A percentile compares a stretch with the other conserved stretches of the same genome.
These are phyloP conservation scores for Zasmidium citrigriseum DNA, from an alignment of 2,329 filamentous ascomycete genomes.

Conservation along the genomic window DNA sequence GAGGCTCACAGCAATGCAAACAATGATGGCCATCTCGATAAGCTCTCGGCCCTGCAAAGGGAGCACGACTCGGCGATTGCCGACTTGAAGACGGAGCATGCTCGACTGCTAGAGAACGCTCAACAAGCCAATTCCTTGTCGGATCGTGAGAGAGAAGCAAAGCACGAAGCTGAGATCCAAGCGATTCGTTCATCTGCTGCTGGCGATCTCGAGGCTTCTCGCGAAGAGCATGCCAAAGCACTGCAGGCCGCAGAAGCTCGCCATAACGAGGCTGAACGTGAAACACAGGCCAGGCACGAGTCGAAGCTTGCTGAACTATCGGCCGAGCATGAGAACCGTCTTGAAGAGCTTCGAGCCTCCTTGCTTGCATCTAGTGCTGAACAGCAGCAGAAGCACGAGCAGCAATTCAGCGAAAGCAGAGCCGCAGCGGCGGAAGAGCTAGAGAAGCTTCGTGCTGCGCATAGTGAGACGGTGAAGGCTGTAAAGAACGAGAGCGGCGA, in stretches of 20 bases:
- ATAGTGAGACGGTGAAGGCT: conserved; percentile 3
- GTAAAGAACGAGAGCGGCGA: conserved; percentile 14
- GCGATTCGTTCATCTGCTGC: conserved; percentile 1
- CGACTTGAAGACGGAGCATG: background rate
- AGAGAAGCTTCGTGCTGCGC: conserved; percentile 12
- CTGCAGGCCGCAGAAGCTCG: conserved; percentile 3
- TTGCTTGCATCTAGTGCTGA: background rate
- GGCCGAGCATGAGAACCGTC: conserved; percentile 5
- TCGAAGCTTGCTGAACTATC: background rate
- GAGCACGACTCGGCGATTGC: background rate
- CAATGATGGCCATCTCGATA: background rate
- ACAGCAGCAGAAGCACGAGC: conserved; percentile 13
- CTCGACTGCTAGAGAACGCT: background rate
- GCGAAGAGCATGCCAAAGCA: conserved; percentile 10
- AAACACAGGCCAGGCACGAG: background rate
- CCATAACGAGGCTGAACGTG: conserved; percentile 2
- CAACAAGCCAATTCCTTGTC: background rate
- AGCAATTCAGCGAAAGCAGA: conserved; percentile 1
- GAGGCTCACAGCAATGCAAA: background rate
- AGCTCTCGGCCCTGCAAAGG: background rate
- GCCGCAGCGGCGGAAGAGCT: conserved; percentile 11
- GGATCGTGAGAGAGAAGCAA: background rate
- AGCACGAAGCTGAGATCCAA: conserved; percentile 10
- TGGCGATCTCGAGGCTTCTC: conserved; percentile 12
- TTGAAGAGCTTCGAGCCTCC: background rate